Percentiles rank a stretch among this genome's conserved stretches.
phyloP scores from a whole-genome alignment of 768 basidiomycete species.

The Mycena maculata region DNA sequence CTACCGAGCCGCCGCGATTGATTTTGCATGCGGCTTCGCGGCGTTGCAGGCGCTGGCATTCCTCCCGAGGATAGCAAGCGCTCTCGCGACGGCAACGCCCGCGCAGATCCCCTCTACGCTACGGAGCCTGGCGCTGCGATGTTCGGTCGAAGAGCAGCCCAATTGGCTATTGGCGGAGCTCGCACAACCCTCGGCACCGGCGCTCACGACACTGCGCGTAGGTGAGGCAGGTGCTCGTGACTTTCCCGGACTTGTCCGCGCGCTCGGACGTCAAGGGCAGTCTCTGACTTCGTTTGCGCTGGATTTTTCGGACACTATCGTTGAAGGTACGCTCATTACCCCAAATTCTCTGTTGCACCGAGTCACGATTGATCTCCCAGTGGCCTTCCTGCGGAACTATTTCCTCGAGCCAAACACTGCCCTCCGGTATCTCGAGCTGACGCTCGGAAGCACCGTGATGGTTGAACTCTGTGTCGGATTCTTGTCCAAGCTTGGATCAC shows the following conservation, averaged over 20 bases:
- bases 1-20: background rate
- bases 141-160: background rate
- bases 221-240: slow-evolving; percentile 4
- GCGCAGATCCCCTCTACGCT: background rate
- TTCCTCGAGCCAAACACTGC: background rate
- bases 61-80: background rate
- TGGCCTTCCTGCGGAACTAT: background rate
- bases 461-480: background rate
- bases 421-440: slow-evolving; percentile 6
- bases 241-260: background rate
- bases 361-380: background rate
- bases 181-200: background rate
- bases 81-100: background rate
- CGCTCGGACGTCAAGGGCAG: background rate
- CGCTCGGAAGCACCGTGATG: background rate
- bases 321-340: background rate
- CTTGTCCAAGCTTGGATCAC: background rate
- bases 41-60: background rate
- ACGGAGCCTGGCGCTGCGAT: background rate
- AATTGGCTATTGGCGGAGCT: slow-evolving; percentile 14
- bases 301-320: background rate
- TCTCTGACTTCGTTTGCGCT: background rate
- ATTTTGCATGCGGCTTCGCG: slow-evolving; percentile 5
- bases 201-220: background rate
- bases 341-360: background rate